These are phyloP conservation scores for Plasmodium coatneyi DNA, from an alignment of 169 alveolate genomes.

Conservation along the genomic window DNA sequence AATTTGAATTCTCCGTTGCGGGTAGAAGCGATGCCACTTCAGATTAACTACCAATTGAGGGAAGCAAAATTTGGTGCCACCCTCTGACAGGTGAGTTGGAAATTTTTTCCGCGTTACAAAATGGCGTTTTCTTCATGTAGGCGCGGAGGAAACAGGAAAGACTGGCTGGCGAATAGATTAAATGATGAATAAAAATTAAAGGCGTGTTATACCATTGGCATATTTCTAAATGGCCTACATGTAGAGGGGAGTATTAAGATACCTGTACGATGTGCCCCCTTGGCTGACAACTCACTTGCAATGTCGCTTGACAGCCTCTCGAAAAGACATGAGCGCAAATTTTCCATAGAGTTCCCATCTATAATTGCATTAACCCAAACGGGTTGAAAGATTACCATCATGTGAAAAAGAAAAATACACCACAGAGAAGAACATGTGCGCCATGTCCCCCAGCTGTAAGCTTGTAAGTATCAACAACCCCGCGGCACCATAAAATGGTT, in stretches of 20 bases:
- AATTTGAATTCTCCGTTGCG: background rate
- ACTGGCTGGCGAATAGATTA: background rate
- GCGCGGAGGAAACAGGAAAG: background rate
- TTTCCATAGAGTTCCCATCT: background rate
- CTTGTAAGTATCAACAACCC: background rate
- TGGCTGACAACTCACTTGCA: background rate
- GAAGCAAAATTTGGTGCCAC: background rate
- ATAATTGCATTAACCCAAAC: background rate
- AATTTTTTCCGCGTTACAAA: background rate
- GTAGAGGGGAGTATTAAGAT: background rate
- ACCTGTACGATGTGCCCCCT: background rate
- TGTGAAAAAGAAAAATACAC: background rate
- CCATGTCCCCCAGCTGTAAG: background rate
- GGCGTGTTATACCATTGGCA: background rate
- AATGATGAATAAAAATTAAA: background rate
- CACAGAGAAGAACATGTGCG: background rate
- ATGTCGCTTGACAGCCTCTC: background rate
- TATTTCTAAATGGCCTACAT: background rate
- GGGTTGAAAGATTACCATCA: background rate
- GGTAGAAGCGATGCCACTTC: background rate
- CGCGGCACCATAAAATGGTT: background rate
- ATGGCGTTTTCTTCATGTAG: background rate
- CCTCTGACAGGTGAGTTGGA: background rate
- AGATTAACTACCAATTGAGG: background rate
- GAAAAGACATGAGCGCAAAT: background rate